A percentile compares a stretch with the other conserved stretches of the same genome.
Conservation (phyloP, 2,329 filamentous ascomycete species). For the Rachicladosporium sp. region DNA sequence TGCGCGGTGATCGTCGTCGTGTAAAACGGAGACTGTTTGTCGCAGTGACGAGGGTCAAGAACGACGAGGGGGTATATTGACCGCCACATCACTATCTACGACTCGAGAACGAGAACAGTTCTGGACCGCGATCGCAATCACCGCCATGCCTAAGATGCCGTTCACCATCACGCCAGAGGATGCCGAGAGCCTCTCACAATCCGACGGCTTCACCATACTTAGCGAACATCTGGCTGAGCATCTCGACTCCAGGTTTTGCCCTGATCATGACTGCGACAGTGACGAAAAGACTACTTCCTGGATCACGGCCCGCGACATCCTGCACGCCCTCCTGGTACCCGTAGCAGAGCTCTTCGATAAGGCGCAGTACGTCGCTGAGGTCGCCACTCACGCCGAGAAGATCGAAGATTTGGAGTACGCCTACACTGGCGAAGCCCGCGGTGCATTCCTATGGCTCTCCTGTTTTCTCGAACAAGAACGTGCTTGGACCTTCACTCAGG, state of each 20-base stretch:
- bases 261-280: slow-evolving; percentile 23
- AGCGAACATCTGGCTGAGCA: slow-evolving; percentile 29
- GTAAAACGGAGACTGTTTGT: no score
- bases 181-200: slow-evolving; percentile 26
- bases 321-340: slow-evolving; percentile 47
- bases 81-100: no score
- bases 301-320: slow-evolving; percentile 43
- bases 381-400: slow-evolving; percentile 35
- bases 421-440: slow-evolving; percentile 43
- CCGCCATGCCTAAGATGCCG: slow-evolving; percentile 12
- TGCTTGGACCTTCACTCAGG: slow-evolving; percentile 44
- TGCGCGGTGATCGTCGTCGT: no score
- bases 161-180: slow-evolving; percentile 33
- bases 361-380: slow-evolving; percentile 40
- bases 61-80: no score
- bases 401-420: slow-evolving; percentile 44
- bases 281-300: neutral
- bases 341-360: slow-evolving; percentile 44
- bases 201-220: slow-evolving; percentile 32
- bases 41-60: no score
- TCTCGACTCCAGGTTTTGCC: slow-evolving; percentile 32
- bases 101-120: no score
- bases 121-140: no score
- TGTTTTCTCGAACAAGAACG: slow-evolving; percentile 45
- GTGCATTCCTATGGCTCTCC: slow-evolving; percentile 47